Evolutionary conservation across 192 early-diverging fungal species (phyloP), one percentile per base, ranked within the genome.

Genomic region (Podila epigama): DNA sequence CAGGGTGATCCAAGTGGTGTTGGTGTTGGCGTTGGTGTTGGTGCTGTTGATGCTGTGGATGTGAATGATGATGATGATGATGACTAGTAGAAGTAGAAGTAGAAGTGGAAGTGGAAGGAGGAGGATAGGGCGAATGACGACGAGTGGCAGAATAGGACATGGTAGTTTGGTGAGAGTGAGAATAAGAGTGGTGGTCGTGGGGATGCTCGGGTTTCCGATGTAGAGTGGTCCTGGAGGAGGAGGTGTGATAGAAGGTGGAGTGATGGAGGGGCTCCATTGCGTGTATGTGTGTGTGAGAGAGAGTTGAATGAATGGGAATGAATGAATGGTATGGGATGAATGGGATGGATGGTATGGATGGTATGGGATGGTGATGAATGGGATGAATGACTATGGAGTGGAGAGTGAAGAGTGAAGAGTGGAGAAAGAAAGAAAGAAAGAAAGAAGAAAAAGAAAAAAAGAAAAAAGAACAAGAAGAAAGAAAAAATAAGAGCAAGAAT

Each of bases 121-220:
- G n/a, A n/a, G n/a, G n/a, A n/a, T n/a, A n/a, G n/a, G n/a, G n/a
- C n/a, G n/a, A n/a, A n/a, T n/a, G n/a, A n/a, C n/a, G n/a, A n/a
- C n/a, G n/a, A n/a, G n/a, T n/a, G n/a, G n/a, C n/a, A n/a, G n/a
- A n/a, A n/a, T n/a, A n/a, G n/a, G n/a, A n/a, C n/a, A n/a, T n/a
- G n/a, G n/a, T 20, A 18, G n/a, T 22, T 48, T 48, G 44, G n/a
- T 18, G 44, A 48, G 44, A 22, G 44, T 48, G 44, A 22, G n/a
- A 48, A 48, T 48, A 48, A 22, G 44, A 48, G 44, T 22, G n/a
- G 44, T 48, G 44, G 44, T n/a, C n/a, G n/a, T n/a, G n/a, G n/a
- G n/a, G n/a, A n/a, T n/a, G n/a, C n/a, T n/a, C n/a, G n/a, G n/a
- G n/a, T n/a, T n/a, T n/a, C n/a, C n/a, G n/a, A n/a, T n/a, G n/a